Conservation (phyloP, 2,329 filamentous ascomycete species). For the Fusarium virguliforme region DNA sequence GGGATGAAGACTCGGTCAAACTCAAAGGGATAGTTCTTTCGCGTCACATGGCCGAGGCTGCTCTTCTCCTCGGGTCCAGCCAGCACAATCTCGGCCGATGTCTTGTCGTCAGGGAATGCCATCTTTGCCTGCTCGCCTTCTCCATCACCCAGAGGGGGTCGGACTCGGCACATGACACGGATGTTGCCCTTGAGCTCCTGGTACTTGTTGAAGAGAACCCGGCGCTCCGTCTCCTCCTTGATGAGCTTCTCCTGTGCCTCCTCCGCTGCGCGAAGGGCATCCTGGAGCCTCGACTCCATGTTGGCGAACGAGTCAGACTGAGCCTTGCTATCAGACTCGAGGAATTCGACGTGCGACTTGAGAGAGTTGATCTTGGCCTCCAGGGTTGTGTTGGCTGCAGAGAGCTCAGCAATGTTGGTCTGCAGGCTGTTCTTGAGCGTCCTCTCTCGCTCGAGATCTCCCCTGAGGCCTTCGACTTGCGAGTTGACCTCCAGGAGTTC, state of each 20-base stretch:
- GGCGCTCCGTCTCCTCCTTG: constrained; percentile 89
- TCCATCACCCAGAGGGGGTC: constrained; percentile 75
- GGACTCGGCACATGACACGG: constrained; percentile 95
- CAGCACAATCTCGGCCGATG: constrained; percentile 89
- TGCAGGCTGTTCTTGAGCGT: constrained; percentile 70
- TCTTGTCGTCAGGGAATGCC: constrained; percentile 85
- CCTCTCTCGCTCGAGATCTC: constrained; percentile 75
- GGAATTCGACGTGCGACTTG: constrained; percentile 86
- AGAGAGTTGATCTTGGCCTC: constrained; percentile 84
- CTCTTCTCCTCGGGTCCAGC: constrained; percentile 88
- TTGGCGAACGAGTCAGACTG: constrained; percentile 89
- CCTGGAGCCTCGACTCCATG: constrained; percentile 85
- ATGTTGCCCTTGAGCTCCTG: constrained; percentile 99
- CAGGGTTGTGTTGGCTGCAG: constrained; percentile 75
- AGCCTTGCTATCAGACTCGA: constrained; percentile 90
- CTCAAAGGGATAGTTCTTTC: constrained; percentile 87
- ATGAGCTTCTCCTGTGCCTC: constrained; percentile 85
- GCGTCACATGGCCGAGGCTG: constrained; percentile 81
- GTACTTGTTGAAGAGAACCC: constrained; percentile 96
- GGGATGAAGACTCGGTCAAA: constrained; percentile 96
- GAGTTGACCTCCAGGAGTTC: constrained; percentile 67
- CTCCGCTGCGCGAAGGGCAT: constrained; percentile 80
- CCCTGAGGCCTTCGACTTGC: constrained; percentile 62
- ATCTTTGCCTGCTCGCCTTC: constrained; percentile 82
- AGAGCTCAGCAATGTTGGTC: constrained; percentile 71